phyloP scores from a whole-genome alignment of 1,284 basidiomycete genomes.

The Trametes hirsuta region DNA sequence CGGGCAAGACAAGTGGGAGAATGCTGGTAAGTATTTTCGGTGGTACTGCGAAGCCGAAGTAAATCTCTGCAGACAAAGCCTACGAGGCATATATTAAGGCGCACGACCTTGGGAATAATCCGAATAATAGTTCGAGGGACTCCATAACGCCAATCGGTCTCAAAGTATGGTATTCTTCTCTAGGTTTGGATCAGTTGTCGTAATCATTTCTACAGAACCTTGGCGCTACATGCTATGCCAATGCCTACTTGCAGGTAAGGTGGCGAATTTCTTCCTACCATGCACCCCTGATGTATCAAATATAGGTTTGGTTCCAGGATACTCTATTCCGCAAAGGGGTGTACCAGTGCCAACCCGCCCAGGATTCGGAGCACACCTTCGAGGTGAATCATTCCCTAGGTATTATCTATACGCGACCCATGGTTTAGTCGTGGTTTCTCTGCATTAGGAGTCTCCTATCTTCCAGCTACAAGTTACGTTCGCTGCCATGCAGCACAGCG shows the following conservation, averaged over 20 bases:
- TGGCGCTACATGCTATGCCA: conserved; percentile 92
- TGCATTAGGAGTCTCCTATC: conserved; percentile 66
- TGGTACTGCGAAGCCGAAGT: not conserved
- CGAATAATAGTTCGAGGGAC: conserved; percentile 51
- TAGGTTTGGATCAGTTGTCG: not conserved
- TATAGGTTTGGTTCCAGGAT: conserved; percentile 66
- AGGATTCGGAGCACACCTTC: conserved; percentile 53
- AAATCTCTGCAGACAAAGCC: conserved; percentile 48
- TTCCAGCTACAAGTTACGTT: conserved; percentile 80
- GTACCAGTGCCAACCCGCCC: conserved; percentile 53
- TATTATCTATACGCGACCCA: not conserved
- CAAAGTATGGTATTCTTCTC: conserved; percentile 49
- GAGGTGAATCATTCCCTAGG: conserved; percentile 44
- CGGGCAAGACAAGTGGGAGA: conserved; percentile 79
- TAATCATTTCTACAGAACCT: conserved; percentile 64
- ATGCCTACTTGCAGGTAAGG: conserved; percentile 84
- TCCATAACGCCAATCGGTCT: conserved; percentile 76
- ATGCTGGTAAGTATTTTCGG: conserved; percentile 48
- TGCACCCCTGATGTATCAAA: not conserved
- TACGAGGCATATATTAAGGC: conserved; percentile 56
- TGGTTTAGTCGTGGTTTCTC: not conserved
- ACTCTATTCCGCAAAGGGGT: conserved; percentile 61
- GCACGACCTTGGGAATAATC: conserved; percentile 56
- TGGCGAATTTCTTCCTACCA: not conserved
- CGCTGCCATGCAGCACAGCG: conserved; percentile 78